Conservation (phyloP, 2,329 filamentous ascomycete species). For the Sporothrix schenckii region DNA sequence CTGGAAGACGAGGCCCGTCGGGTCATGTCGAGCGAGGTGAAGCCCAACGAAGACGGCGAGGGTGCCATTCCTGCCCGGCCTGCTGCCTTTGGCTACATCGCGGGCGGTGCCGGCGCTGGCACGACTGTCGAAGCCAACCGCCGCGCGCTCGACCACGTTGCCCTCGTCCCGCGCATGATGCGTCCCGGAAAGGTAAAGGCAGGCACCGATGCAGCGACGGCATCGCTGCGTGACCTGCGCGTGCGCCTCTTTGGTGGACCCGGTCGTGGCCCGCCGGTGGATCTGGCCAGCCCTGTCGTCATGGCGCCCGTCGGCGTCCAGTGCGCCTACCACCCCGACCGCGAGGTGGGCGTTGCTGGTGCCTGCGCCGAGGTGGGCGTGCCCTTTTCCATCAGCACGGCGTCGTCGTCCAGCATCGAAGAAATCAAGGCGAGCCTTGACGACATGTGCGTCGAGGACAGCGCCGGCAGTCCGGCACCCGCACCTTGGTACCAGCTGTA, state of each 20-base stretch:
- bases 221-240: constrained; percentile 51
- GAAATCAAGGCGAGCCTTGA: constrained; percentile 64
- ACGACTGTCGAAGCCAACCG: constrained; percentile 64
- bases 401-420: constrained; percentile 65
- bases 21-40: constrained; percentile 49
- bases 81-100: constrained; percentile 59
- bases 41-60: neutral
- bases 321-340: constrained; percentile 65
- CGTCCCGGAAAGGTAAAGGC: constrained; percentile 39
- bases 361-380: constrained; percentile 63
- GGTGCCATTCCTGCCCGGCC: neutral
- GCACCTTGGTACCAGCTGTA: constrained; percentile 71
- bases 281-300: constrained; percentile 55
- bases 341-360: constrained; percentile 65
- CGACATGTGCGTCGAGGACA: constrained; percentile 15
- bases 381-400: constrained; percentile 70
- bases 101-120: constrained; percentile 64
- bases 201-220: neutral
- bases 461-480: neutral
- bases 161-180: constrained; percentile 58
- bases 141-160: constrained; percentile 57
- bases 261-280: constrained; percentile 3
- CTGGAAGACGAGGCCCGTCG: constrained; percentile 59
- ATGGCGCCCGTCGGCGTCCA: constrained; percentile 73
- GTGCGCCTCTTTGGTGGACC: constrained; percentile 54